Percentiles rank a stretch among this genome's conserved stretches.
phyloP scores from a whole-genome alignment of 2,329 filamentous ascomycete genomes.

The Bipolaris zeicola region DNA sequence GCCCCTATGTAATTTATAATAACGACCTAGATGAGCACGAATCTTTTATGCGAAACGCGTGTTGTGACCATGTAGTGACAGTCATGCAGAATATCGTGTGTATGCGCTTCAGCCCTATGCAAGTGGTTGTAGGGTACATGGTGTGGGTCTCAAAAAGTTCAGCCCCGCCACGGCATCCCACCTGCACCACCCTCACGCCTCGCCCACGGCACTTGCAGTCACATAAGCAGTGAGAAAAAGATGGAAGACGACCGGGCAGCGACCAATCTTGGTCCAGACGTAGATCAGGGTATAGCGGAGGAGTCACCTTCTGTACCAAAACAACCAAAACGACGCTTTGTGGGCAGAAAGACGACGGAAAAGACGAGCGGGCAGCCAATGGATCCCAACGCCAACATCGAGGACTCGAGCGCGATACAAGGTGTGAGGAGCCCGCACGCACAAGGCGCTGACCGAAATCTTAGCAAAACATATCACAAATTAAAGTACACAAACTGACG shows the following conservation, averaged over 20 bases:
- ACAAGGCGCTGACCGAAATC: background rate
- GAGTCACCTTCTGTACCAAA: conserved; percentile 58
- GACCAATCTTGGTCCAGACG: conserved; percentile 71
- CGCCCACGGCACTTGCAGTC: conserved; percentile 19
- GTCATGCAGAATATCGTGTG: background rate
- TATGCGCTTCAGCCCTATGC: conserved; percentile 17
- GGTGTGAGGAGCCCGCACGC: conserved; percentile 55
- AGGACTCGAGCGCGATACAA: conserved; percentile 71
- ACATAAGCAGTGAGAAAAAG: conserved; percentile 7
- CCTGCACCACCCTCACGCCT: conserved; percentile 14
- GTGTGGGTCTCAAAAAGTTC: conserved; percentile 1
- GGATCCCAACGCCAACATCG: conserved; percentile 54
- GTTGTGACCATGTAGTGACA: background rate
- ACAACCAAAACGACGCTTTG: conserved; percentile 90
- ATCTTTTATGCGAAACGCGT: background rate
- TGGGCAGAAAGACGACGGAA: conserved; percentile 77
- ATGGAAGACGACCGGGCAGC: conserved; percentile 80
- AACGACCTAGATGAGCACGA: background rate
- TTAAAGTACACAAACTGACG: conserved; percentile 11
- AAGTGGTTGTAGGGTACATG: background rate
- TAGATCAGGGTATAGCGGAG: conserved; percentile 66
- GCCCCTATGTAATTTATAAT: background rate
- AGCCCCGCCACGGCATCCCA: conserved; percentile 19
- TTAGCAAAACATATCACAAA: background rate
- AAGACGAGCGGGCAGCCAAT: conserved; percentile 57